phyloP scores from a whole-genome alignment of 768 basidiomycete species.

The Paxillus ammoniavirescens region DNA sequence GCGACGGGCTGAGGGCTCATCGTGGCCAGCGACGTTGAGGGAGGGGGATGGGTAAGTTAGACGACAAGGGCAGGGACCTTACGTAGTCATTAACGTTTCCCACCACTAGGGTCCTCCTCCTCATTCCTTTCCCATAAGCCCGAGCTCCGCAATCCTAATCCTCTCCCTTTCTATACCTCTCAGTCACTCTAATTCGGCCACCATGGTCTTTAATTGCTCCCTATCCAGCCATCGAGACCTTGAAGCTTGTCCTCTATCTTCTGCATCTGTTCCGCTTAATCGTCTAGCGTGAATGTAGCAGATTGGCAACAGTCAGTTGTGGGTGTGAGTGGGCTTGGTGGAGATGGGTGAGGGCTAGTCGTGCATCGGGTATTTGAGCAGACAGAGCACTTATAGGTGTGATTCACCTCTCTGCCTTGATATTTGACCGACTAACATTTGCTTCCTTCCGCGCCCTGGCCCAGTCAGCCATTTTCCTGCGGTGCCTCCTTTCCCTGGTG shows the following conservation, averaged over 20 bases:
- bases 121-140: conserved; percentile 51
- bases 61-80: no score
- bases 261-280: conserved; percentile 78
- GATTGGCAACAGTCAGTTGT: conserved; percentile 71
- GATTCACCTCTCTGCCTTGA: no score
- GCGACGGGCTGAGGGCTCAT: no score
- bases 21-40: no score
- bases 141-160: conserved; percentile 40
- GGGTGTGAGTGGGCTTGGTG: conserved; percentile 79
- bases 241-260: conserved; percentile 66
- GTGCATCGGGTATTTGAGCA: conserved; percentile 80
- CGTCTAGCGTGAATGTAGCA: conserved; percentile 71
- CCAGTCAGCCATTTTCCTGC: conserved; percentile 17
- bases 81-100: conserved; percentile 65
- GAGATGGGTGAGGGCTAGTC: conserved; percentile 74
- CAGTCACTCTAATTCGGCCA: conserved; percentile 55
- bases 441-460: conserved; percentile 11
- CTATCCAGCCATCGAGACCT: conserved; percentile 46
- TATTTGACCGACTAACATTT: no score
- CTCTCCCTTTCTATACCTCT: conserved; percentile 70
- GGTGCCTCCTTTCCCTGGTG: conserved; percentile 28
- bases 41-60: no score
- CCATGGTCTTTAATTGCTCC: conserved; percentile 56
- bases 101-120: conserved; percentile 60
- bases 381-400: no score